Base-by-base conservation (phyloP, 192 early-diverging fungal species). In the Ramicandelaber brevisporus region DNA sequence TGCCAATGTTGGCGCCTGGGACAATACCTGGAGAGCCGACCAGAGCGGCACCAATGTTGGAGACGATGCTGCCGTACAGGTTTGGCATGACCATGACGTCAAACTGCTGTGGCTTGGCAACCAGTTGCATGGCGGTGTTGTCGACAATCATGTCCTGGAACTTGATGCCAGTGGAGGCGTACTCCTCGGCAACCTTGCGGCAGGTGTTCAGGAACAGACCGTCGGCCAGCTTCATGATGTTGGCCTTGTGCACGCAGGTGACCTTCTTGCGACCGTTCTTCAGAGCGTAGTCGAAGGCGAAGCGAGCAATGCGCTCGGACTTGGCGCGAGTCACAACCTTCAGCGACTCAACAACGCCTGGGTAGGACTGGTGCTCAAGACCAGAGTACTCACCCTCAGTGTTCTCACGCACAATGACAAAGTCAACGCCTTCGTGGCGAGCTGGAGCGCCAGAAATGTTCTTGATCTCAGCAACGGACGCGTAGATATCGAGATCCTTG, bases 321-420 rank as follows among this genome's bases (percentile, higher is more conserved):
- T 98, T 98, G 41, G 68, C 65, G 38, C 76, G 68, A 26, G 88
- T 92, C 29, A 89, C 78, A 42, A 98, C 83, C 73, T 98, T 98
- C 37, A 98, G 60, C 27, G 88, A 95, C 55, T 98, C 92, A 35
- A 98, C 86, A 13, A 98, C 88, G 40, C 92, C 92, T 7, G 87
- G 78, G 61, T 81, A 80, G 33, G 88, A 84, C 72, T 80, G 71
- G 65, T 98, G 92, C 59, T 98, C 92, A 30, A 90, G 67, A 8
- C 92, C 92, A 52, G 86, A 80, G 72, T 98, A 98, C 63, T 98
- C 92, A 44, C 92, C 92, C 59, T 98, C 92, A 27, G 92, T 98
- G 70, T 98, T 98, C 48, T 98, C 92, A 63, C 92, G 80, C 54
- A 98, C 93, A 39, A 98, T 89, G 43, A 80, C 78, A 73, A 98